Conservation (phyloP, 768 basidiomycete genomes). For the Paxillus rubicundulus region DNA sequence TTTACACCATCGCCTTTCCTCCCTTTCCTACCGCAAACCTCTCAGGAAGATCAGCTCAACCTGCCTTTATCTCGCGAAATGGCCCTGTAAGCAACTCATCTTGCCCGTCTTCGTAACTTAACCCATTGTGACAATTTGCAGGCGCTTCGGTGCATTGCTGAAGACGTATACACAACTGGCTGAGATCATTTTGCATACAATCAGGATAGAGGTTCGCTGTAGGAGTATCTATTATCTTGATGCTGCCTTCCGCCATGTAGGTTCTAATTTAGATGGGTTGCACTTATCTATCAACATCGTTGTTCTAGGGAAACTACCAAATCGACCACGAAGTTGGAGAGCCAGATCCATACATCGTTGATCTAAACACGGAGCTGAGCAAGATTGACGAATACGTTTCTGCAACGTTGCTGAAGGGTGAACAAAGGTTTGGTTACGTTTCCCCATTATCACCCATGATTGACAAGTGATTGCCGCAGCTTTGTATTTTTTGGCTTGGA, state of each 20-base stretch:
- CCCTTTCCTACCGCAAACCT: slow-evolving; percentile 38
- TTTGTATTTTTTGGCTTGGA: slow-evolving; percentile 88
- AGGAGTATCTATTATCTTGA: slow-evolving; percentile 79
- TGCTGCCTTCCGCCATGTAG: slow-evolving; percentile 72
- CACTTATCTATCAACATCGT: slow-evolving; percentile 8
- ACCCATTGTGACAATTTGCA: slow-evolving; percentile 30
- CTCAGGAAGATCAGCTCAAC: slow-evolving; percentile 49
- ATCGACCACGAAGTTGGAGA: slow-evolving; percentile 83
- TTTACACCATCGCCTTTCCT: slow-evolving; percentile 45
- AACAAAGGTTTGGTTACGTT: slow-evolving; percentile 55
- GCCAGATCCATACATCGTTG: slow-evolving; percentile 85
- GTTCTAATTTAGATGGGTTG: slow-evolving; percentile 19
- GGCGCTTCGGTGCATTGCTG: slow-evolving; percentile 88
- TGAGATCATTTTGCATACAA: slow-evolving; percentile 80
- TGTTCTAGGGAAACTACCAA: slow-evolving; percentile 74
- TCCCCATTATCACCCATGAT: neutral
- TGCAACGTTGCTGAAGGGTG: slow-evolving; percentile 56
- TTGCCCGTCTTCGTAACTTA: neutral
- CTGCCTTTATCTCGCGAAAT: slow-evolving; percentile 86
- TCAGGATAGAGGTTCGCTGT: slow-evolving; percentile 86
- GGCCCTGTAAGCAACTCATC: slow-evolving; percentile 63
- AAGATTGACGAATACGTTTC: slow-evolving; percentile 71
- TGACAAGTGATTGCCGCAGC: slow-evolving; percentile 38
- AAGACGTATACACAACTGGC: slow-evolving; percentile 90
- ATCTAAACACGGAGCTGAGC: slow-evolving; percentile 78